Conservation (phyloP, 2,329 filamentous ascomycete species). For the Ophiostoma australiae region DNA sequence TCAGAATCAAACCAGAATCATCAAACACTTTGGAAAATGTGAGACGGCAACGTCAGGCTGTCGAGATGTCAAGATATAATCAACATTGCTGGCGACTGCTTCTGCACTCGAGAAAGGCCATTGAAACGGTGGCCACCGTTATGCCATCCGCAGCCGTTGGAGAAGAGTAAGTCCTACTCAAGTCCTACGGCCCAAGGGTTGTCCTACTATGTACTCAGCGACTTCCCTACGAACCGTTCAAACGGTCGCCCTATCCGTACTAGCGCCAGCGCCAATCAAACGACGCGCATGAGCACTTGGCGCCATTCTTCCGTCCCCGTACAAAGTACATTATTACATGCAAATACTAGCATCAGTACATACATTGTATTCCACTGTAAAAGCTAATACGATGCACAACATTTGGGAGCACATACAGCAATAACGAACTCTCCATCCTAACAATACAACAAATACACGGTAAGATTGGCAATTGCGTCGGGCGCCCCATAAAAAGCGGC, state of each 20-base stretch:
- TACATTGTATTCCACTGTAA: too few relatives aligned
- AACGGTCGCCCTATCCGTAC: background rate
- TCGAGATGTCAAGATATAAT: background rate
- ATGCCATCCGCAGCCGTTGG: background rate
- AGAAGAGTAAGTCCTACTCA: conserved; percentile 7
- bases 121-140: background rate
- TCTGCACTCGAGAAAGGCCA: too few relatives aligned
- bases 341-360: too few relatives aligned
- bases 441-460: background rate
- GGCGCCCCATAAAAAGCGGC: conserved; percentile 23
- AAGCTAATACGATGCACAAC: background rate
- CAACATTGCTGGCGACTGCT: background rate
- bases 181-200: conserved; percentile 7
- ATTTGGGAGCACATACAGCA: background rate
- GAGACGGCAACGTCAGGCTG: background rate
- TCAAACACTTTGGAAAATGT: background rate
- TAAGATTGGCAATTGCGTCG: conserved; percentile 13
- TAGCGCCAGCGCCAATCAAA: background rate
- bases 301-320: background rate
- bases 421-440: background rate
- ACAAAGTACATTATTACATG: background rate
- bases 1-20: background rate
- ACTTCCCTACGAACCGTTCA: background rate
- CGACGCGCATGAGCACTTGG: background rate
- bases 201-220: too few relatives aligned